Evolutionary conservation across 2,329 filamentous ascomycete genomes (phyloP).

Genomic region (Endoconidiophora polonica): DNA sequence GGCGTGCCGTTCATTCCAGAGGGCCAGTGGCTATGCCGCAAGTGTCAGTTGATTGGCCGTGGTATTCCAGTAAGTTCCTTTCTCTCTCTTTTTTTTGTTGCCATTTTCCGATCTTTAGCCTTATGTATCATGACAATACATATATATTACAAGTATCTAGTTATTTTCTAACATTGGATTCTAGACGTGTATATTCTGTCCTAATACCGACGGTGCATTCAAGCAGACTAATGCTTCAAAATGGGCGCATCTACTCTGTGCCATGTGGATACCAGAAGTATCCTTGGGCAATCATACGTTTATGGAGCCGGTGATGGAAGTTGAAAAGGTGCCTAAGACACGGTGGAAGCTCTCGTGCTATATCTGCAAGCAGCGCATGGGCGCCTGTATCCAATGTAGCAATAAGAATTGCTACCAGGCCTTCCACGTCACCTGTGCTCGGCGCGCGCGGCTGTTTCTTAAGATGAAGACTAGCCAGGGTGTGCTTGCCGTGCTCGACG

Average conservation of each 20-base stretch:
- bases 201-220: conserved; percentile 92
- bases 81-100: background rate
- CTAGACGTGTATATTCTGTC: conserved; percentile 91
- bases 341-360: conserved; percentile 92
- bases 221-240: conserved; percentile 94
- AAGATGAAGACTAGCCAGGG: conserved; percentile 93
- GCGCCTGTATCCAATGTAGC: conserved; percentile 92
- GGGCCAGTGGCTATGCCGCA: conserved; percentile 93
- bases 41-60: conserved; percentile 87
- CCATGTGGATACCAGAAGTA: conserved; percentile 97
- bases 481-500: conserved; percentile 57
- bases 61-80: conserved; percentile 56
- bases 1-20: conserved; percentile 97
- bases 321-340: conserved; percentile 90
- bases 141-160: background rate
- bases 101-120: no score
- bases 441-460: conserved; percentile 70
- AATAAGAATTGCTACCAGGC: conserved; percentile 96
- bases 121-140: no score
- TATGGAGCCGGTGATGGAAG: conserved; percentile 96
- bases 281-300: conserved; percentile 90
- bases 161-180: conserved; percentile 4
- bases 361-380: conserved; percentile 95
- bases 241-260: conserved; percentile 91
- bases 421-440: conserved; percentile 92